These are phyloP conservation scores for Thalassiosira livingstoniorum DNA, from an alignment of 352 stramenopile genomes.

Conservation along the genomic window DNA sequence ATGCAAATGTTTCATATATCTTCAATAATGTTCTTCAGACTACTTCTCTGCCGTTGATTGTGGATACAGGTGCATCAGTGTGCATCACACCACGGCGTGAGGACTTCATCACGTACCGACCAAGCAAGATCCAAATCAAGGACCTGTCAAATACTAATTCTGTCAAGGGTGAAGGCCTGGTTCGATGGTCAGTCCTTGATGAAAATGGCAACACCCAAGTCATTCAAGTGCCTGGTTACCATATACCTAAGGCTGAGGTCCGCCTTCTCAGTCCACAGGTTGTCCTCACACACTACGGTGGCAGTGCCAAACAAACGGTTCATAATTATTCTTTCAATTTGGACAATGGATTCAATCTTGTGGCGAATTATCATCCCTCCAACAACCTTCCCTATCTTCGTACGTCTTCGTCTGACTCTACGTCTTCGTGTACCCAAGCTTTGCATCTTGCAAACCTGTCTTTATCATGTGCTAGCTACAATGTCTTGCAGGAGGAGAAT, in stretches of 20 bases:
- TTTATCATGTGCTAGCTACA: too few relatives aligned
- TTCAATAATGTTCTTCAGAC: too few relatives aligned
- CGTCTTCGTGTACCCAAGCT: too few relatives aligned
- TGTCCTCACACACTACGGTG: not conserved
- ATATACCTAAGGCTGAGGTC: not conserved
- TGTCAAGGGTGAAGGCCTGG: not conserved
- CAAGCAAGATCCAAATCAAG: slow-evolving; percentile 1
- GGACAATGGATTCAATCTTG: too few relatives aligned
- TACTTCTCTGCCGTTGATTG: not conserved
- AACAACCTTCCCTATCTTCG: not conserved
- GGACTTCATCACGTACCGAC: not conserved
- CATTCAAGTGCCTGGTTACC: not conserved
- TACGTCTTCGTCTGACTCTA: too few relatives aligned
- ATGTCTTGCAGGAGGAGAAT: too few relatives aligned
- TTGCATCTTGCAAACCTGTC: too few relatives aligned
- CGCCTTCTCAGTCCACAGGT: not conserved
- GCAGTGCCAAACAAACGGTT: not conserved
- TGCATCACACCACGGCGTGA: not conserved
- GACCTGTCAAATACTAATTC: slow-evolving; percentile 1
- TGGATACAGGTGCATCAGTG: not conserved
- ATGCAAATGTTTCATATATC: too few relatives aligned
- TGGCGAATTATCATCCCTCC: not conserved
- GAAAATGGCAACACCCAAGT: not conserved
- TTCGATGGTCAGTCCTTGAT: not conserved
- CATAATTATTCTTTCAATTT: not conserved